Evolutionary conservation across 1,139 yeast genomes (phyloP).

Genomic region (Citeromyces hawaiiensis): DNA sequence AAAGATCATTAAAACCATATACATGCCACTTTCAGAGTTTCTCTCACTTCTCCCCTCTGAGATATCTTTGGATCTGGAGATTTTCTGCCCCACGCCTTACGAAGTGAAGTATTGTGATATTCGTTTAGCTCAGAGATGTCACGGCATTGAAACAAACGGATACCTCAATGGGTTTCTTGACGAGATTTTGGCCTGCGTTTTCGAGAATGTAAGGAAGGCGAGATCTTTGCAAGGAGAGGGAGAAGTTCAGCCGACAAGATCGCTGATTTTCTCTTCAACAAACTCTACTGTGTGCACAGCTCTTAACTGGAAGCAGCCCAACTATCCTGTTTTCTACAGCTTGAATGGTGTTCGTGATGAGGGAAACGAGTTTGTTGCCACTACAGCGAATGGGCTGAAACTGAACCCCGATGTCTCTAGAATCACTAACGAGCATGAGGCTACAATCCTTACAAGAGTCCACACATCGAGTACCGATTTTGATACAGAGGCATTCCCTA

Average conservation of each 20-base stretch:
- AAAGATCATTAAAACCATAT: conserved; percentile 20
- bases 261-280: conserved; percentile 72
- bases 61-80: conserved; percentile 64
- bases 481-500: neutral
- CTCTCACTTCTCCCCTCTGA: conserved; percentile 39
- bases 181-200: conserved; percentile 53
- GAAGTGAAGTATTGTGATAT: conserved; percentile 14
- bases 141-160: conserved; percentile 12
- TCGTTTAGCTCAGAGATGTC: conserved; percentile 6
- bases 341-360: conserved; percentile 52
- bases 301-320: conserved; percentile 96
- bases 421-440: neutral
- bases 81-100: conserved; percentile 59
- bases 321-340: conserved; percentile 83
- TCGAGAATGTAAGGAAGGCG: conserved; percentile 57
- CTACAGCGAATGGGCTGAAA: conserved; percentile 23
- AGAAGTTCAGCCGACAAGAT: conserved; percentile 24
- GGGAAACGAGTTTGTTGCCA: conserved; percentile 17
- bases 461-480: neutral
- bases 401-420: neutral
- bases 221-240: conserved; percentile 19
- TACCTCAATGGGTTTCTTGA: conserved; percentile 58
- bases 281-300: conserved; percentile 85
- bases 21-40: conserved; percentile 52
- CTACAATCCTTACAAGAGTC: neutral